phyloP scores from a whole-genome alignment of 73 alveolate species.

The Diophrys sp. region DNA sequence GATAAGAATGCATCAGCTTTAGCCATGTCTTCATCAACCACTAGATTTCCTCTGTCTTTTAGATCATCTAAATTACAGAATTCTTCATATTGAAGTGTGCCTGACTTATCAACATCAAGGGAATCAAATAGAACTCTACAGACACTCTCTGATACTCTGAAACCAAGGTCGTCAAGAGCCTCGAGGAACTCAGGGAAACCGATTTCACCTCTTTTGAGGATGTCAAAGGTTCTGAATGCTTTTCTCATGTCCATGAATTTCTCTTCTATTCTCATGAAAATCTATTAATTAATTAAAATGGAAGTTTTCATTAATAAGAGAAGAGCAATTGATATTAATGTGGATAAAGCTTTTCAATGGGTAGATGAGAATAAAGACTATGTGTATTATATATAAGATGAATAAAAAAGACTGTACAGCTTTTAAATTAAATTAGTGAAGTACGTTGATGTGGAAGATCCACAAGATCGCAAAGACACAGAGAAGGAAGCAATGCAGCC shows the following conservation, averaged over 20 bases:
- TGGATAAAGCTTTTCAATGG: no score
- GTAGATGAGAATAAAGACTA: no score
- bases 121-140: neutral
- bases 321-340: no score
- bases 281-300: no score
- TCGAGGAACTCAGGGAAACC: neutral
- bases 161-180: neutral
- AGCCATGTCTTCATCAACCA: neutral
- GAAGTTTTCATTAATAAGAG: no score
- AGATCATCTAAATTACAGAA: neutral
- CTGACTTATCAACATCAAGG: neutral
- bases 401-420: no score
- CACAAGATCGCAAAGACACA: no score
- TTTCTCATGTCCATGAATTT: neutral
- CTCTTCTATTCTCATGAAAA: neutral
- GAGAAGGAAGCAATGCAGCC: no score
- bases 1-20: neutral
- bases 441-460: no score
- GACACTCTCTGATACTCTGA: neutral
- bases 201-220: neutral
- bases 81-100: neutral
- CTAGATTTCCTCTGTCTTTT: neutral
- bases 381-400: no score
- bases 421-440: no score
- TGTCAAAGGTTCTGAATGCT: neutral